These are phyloP conservation scores for Alliaria petiolata DNA, from an alignment of 345 rosid species.

Conservation along the genomic window DNA sequence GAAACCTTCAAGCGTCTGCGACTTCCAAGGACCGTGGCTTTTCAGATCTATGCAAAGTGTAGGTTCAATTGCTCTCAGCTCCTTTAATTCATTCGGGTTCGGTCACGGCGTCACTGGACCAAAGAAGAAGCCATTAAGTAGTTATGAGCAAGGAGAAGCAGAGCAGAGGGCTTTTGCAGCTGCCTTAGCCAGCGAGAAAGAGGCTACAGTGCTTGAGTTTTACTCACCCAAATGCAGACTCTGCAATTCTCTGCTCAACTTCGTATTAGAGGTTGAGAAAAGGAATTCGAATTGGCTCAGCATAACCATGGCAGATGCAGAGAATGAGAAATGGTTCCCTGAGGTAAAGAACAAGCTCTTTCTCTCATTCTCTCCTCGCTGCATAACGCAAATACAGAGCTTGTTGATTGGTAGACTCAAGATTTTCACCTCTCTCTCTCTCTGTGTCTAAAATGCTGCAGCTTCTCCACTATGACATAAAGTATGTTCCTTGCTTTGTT, in stretches of 20 bases:
- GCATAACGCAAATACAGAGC: background rate
- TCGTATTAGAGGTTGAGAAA: conserved; percentile 63
- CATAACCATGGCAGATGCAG: conserved; percentile 89
- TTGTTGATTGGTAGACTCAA: background rate
- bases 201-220: conserved; percentile 79
- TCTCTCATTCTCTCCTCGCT: background rate
- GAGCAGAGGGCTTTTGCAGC: conserved; percentile 83
- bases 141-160: conserved; percentile 79
- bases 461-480: conserved; percentile 89
- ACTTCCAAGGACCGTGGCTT: conserved; percentile 64
- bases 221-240: conserved; percentile 90
- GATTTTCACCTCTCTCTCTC: background rate
- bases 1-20: conserved; percentile 40
- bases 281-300: conserved; percentile 76
- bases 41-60: conserved; percentile 66
- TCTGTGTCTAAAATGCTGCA: conserved; percentile 29
- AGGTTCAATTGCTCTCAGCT: conserved; percentile 54
- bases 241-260: conserved; percentile 68
- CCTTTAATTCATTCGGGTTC: conserved; percentile 32
- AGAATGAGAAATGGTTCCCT: conserved; percentile 91
- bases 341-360: conserved; percentile 47
- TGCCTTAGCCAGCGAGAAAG: conserved; percentile 73
- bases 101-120: conserved; percentile 23
- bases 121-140: conserved; percentile 38
- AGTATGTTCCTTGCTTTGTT: conserved; percentile 90